Evolutionary conservation across 768 basidiomycete genomes (phyloP), one percentile per base, ranked within the genome.

Genomic region (Suillus decipiens): DNA sequence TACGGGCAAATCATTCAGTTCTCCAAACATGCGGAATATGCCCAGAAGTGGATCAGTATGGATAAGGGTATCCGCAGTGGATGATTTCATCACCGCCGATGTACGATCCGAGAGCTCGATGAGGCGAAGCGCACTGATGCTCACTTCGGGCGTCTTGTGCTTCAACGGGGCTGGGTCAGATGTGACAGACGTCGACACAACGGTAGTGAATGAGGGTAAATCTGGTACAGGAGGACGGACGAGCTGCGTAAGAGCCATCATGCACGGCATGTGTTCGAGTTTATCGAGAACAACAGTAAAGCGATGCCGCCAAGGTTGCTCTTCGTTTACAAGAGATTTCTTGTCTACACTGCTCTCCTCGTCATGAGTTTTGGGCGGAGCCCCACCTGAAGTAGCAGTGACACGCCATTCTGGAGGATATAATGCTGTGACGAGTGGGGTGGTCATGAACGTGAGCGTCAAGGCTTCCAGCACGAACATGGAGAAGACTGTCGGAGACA

Each of bases 401-500:
- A 76, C 71, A 17, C 89, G 87, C 37, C 76, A 73, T 31, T 86
- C 79, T 3, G 85, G 86, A 0, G 92, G 92, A 68, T 93, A 92
- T 3, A 93, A 75, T 19, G 73, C 68, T 2, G 79, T 82, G 24
- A 92, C 90, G 37, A 88, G 82, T 0, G 92, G 93, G 0, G 91
- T 93, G 0, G 95, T 95, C 77, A 93, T 84, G 78, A 91, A 93
- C 0, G 96, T 96, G 45, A 97, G 79, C 8, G 88, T 73, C 43
- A 95, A 77, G 0, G 92, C 90, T 70, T 92, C 90, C 22, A 98
- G 80, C 45, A 98, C 94, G 69, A 98, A 96, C 94, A 97, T 98
- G 0, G 93, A 92, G 76, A 98, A 96, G 8, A 97, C 90, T 31
- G 83, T 83, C 62, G 70, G 81, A 1, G 87, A 83, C 28, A 99